Evolutionary conservation across 768 basidiomycete genomes (phyloP).

Genomic region (Boletus rubropictus): DNA sequence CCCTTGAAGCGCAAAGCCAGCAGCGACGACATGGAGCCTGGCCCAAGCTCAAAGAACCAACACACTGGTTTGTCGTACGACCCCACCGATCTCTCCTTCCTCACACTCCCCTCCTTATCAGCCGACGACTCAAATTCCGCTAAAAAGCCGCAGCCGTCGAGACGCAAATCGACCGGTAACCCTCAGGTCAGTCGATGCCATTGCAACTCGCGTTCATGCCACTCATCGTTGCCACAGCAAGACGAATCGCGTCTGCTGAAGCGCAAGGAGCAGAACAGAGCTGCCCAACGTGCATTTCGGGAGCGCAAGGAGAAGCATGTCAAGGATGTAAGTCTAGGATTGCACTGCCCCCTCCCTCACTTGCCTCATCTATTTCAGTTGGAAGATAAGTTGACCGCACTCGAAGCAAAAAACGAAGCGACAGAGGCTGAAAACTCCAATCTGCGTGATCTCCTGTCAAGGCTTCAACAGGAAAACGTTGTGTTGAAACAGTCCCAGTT

Average conservation of each 20-base stretch:
- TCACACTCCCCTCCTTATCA: slow-evolving; percentile 2
- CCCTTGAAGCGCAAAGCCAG: slow-evolving; percentile 75
- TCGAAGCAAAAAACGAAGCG: slow-evolving; percentile 76
- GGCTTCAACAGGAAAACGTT: slow-evolving; percentile 84
- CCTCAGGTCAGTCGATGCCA: slow-evolving; percentile 25
- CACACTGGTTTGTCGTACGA: slow-evolving; percentile 52
- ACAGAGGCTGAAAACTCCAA: slow-evolving; percentile 81
- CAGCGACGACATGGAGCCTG: slow-evolving; percentile 55
- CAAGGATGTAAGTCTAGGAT: slow-evolving; percentile 67
- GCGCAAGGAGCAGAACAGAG: slow-evolving; percentile 95
- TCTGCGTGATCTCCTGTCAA: slow-evolving; percentile 74
- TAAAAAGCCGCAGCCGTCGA: slow-evolving; percentile 24
- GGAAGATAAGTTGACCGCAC: slow-evolving; percentile 83
- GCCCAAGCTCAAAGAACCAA: slow-evolving; percentile 60
- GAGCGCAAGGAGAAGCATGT: slow-evolving; percentile 98
- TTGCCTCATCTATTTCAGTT: slow-evolving; percentile 43
- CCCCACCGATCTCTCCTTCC: background rate
- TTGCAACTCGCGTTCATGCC: background rate
- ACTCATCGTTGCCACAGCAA: slow-evolving; percentile 27
- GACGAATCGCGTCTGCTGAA: slow-evolving; percentile 76
- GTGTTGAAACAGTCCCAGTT: slow-evolving; percentile 76
- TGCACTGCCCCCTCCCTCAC: slow-evolving; percentile 5
- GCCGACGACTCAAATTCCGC: slow-evolving; percentile 22
- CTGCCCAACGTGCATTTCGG: slow-evolving; percentile 94
- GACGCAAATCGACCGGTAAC: slow-evolving; percentile 40